Evolutionary conservation across 2,329 filamentous ascomycete species (phyloP).

Genomic region (Pseudogymnoascus sp.): DNA sequence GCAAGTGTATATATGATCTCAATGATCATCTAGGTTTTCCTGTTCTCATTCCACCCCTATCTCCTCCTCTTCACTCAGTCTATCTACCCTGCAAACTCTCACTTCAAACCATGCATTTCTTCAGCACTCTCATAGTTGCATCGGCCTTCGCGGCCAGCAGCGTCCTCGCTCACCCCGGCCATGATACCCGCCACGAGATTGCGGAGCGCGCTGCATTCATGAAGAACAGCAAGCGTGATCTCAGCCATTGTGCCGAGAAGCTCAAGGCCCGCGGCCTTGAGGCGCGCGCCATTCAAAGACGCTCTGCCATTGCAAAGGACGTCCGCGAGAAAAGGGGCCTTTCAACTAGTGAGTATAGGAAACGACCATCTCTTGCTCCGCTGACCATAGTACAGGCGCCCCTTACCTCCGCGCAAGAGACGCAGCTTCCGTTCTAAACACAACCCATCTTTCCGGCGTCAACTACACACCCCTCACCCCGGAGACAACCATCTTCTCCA

Average conservation of each 20-base stretch:
- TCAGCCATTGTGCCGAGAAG: conserved; percentile 33
- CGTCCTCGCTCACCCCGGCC: conserved; percentile 32
- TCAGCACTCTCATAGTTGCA: background rate
- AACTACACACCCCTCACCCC: conserved; percentile 31
- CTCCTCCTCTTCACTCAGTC: background rate
- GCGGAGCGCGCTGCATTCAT: conserved; percentile 31
- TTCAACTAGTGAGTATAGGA: conserved; percentile 13
- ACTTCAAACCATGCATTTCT: background rate
- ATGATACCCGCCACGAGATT: conserved; percentile 30
- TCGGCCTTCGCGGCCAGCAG: conserved; percentile 8
- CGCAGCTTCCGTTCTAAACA: conserved; percentile 14
- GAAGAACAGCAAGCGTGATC: conserved; percentile 28
- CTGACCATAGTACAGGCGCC: background rate
- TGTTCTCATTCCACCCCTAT: background rate
- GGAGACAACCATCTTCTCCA: conserved; percentile 33
- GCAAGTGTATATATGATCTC: background rate
- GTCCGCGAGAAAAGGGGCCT: conserved; percentile 29
- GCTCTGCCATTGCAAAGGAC: conserved; percentile 28
- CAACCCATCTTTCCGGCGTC: conserved; percentile 16
- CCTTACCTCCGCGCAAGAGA: conserved; percentile 16
- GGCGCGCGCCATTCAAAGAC: conserved; percentile 28
- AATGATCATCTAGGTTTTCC: background rate
- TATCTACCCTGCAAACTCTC: background rate
- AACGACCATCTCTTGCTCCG: background rate
- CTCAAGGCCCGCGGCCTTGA: conserved; percentile 34